A percentile compares a stretch with the other conserved stretches of the same genome.
Conservation (phyloP, 164 flowering plant genomes). For the grape (Vitis vinifera) region ASM3070453v1 NC_081805.1:24347501-24348000, state of each 20-base stretch:
- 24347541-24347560: constrained; percentile 75
- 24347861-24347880: not conserved
- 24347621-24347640: constrained; percentile 69
- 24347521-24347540: constrained; percentile 84
- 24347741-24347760: constrained; percentile 49
- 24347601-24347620: constrained; percentile 18
- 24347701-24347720: constrained; percentile 13
- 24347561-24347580: constrained; percentile 71
- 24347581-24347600: constrained; percentile 37
- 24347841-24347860: constrained; percentile 58
- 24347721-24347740: not conserved
- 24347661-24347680: constrained; percentile 93
- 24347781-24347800: constrained; percentile 76
- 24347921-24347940: not conserved
- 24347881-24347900: not conserved
- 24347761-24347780: constrained; percentile 76
- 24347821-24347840: constrained; percentile 83
- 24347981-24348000: constrained; percentile 95
- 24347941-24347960: not conserved
- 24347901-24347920: not conserved
- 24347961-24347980: constrained; percentile 17
- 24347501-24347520: constrained; percentile 85
- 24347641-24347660: constrained; percentile 84
- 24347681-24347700: constrained; percentile 50
- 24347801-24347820: constrained; percentile 92